Evolutionary conservation across 805 yeast species (phyloP), one percentile per base, ranked within the genome.

Genomic region (Lipomyces spencermartinsiae): DNA sequence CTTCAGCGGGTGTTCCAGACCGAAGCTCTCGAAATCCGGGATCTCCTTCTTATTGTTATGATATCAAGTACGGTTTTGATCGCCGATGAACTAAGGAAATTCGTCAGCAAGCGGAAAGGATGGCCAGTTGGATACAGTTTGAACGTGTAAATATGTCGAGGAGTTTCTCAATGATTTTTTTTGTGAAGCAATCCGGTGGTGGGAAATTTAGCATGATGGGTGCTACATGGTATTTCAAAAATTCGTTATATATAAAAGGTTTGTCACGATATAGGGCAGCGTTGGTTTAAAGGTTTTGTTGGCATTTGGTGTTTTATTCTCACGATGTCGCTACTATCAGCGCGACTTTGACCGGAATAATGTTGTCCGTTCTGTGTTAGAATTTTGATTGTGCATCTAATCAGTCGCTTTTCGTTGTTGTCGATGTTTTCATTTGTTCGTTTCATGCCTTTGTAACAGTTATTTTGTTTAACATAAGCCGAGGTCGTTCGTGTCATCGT

Each of bases 1-100:
- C 91, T 95, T 84, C 99, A 95, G 80, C 77, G 86, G 7, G 86
- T 95, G 65, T 95, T 95, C 85, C 97, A 95, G 78, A 95, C 99
- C 2, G 99, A 95, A 80, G 92, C 97, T 0, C 83, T 95, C 67
- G 82, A 85, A 59, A 76, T 93, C 7, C 80, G 83, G 16, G 99
- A 95, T 78, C 79, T 94, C 74, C 53, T 87, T 16, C 87, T 87
- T 73, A 83, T 94, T 74, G 69, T 86, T 2, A 68, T 80, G 16
- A 80, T 93, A 43, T 85, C 97, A 58, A 90, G 97, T 77, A 82
- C 91, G 2, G 97, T 95, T 1, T 88, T 93, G 80, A 80, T 92
- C 76, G 92, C 86, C 10, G 99, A 95, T 80, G 99, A 94, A 79
- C 74, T 83, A 56, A 85, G 93, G 76, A 94, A 94, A 80, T 86